Percentiles rank a stretch among this genome's conserved stretches.
Conservation (phyloP, 2,329 filamentous ascomycete species). For the Ceratocystis eucalypticola region DNA sequence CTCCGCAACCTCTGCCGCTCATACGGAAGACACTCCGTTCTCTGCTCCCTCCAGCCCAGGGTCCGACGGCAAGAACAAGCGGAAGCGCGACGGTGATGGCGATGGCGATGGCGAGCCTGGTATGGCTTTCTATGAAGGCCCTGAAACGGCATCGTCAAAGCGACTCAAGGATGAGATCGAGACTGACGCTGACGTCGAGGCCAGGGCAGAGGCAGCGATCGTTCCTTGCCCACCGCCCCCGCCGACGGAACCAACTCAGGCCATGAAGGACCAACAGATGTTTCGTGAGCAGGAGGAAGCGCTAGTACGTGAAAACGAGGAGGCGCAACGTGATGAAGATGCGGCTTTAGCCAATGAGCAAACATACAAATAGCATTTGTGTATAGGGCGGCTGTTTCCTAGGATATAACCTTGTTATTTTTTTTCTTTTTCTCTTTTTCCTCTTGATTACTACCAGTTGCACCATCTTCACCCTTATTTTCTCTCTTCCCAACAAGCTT, state of each 20-base stretch:
- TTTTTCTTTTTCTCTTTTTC: neutral
- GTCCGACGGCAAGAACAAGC: constrained; percentile 44
- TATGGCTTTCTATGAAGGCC: constrained; percentile 5
- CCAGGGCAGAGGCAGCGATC: constrained; percentile 22
- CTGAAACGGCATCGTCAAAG: constrained; percentile 28
- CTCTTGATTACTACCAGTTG: neutral
- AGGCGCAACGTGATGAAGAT: constrained; percentile 39
- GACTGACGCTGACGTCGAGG: constrained; percentile 11
- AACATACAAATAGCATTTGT: constrained; percentile 6
- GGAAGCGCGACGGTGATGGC: constrained; percentile 37
- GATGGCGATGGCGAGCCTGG: constrained; percentile 23
- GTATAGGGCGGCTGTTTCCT: constrained; percentile 18
- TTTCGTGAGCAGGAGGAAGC: constrained; percentile 37
- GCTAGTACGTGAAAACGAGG: constrained; percentile 40
- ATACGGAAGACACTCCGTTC: constrained; percentile 22
- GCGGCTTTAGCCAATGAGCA: constrained; percentile 26
- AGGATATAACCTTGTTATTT: neutral
- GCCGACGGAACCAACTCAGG: constrained; percentile 29
- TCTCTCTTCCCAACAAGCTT: neutral
- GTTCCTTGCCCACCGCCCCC: constrained; percentile 39
- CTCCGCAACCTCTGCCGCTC: constrained; percentile 20
- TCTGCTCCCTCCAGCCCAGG: constrained; percentile 25
- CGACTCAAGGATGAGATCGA: constrained; percentile 34
- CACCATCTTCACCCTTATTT: constrained; percentile 8
- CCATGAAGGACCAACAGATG: constrained; percentile 32